Evolutionary conservation across 192 early-diverging fungal genomes (phyloP), one percentile per base, ranked within the genome.

Genomic region (Coemansia sp.): DNA sequence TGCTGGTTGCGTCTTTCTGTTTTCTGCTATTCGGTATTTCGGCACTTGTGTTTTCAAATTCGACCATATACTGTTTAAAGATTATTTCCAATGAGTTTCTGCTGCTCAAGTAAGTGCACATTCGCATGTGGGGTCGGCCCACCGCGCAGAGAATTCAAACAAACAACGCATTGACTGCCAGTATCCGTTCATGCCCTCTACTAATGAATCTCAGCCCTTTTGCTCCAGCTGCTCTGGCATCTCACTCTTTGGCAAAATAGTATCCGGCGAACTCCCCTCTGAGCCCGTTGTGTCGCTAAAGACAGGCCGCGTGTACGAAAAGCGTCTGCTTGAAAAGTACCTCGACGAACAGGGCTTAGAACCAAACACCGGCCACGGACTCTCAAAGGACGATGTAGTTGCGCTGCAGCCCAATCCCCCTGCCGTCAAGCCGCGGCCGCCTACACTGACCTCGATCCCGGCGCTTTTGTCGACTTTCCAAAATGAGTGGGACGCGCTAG

Each of bases 401-500:
- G 27, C 49, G 0, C 46, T 76, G 2, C 39, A 40, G 27, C 20
- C 38, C 0, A 67, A 70, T 3, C 54, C 59, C 13, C 64, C 71
- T 0, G 46, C 81, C 0, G 83, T 92, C 25, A 86, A 83, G 46
- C 96, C 96, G 18, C 86, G 91, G 15, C 91, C 91, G 27, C 93
- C 96, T 19, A 83, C 87, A 9, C 72, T 89, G 55, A 94, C 90
- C 25, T 97, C 94, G 15, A 83, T 99, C 28, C 96, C 96, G 10
- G 83, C 91, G 22, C 77, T 96, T 17, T 80, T 99, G 13, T 76
- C 83, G 9, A 79, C 85, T 2, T 83, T 99, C 29, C 96, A 99
- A 60, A 92, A 92, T 64, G 96, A 99, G 63, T 99, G 90, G 89
- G 96, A 99, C 55, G 79, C 90, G n/a, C 71, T 91, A 13, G 92